Conservation (phyloP, 2,329 filamentous ascomycete genomes). For the Pseudohalonectria lignicola region DNA sequence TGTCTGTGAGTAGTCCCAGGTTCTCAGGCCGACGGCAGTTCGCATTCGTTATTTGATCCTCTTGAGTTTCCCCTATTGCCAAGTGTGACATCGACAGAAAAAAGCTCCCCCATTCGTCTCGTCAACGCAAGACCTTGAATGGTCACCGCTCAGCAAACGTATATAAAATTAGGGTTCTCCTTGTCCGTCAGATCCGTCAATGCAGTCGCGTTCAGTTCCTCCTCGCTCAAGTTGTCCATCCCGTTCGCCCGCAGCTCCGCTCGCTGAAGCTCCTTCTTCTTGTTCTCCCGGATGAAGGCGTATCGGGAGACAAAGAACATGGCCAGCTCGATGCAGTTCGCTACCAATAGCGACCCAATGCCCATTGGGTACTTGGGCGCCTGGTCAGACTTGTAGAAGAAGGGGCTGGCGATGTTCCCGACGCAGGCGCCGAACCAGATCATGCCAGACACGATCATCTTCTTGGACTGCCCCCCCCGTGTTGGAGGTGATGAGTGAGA, state of each 20-base stretch:
- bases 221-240: slow-evolving; percentile 12
- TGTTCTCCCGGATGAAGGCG: slow-evolving; percentile 27
- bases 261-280: slow-evolving; percentile 21
- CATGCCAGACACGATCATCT: slow-evolving; percentile 52
- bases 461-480: slow-evolving; percentile 48
- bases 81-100: no score
- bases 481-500: slow-evolving; percentile 37
- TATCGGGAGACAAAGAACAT: slow-evolving; percentile 26
- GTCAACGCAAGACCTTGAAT: no score
- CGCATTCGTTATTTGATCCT: no score
- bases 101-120: no score
- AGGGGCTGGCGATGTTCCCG: slow-evolving; percentile 51
- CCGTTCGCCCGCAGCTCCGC: slow-evolving; percentile 16
- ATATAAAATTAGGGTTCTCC: slow-evolving; percentile 29
- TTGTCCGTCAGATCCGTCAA: slow-evolving; percentile 29
- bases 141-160: slow-evolving; percentile 25
- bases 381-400: slow-evolving; percentile 49
- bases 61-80: no score
- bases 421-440: slow-evolving; percentile 49
- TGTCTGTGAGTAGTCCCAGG: no score
- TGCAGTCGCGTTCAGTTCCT: slow-evolving; percentile 26
- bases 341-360: slow-evolving; percentile 28
- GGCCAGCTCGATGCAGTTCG: slow-evolving; percentile 24
- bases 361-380: slow-evolving; percentile 15
- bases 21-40: no score